Evolutionary conservation across 2,329 filamentous ascomycete species (phyloP), one percentile per base, ranked within the genome.

Genomic region (Calonectria pseudoreteaudii): DNA sequence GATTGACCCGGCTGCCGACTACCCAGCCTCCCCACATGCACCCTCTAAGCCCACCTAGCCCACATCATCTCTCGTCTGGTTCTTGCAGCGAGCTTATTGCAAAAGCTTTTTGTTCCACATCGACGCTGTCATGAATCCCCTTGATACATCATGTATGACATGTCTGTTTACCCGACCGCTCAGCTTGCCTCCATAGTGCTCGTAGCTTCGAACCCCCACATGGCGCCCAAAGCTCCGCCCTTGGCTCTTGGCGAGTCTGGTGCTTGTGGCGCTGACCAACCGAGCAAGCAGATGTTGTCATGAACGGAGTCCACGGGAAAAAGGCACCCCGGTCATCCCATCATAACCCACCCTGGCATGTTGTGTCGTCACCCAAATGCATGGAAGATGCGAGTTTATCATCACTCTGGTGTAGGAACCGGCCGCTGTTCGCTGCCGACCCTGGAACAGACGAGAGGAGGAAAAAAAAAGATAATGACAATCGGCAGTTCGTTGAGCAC

Each of bases 191-290:
- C 41, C 23, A 65, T 10, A 30, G 14, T 23, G 18, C 28, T 65
- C 60, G 41, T 49, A 41, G 36, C 34, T 60, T 28, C 26, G 23
- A 53, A 14, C 50, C 28, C 36, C 60, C 60, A 65, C 60, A 31
- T 62, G 56, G 56, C 16, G 56, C 31, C 34, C 34, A 34, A 9
- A 26, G 41, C 41, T 49, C 60, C 38, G 30, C 28, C 13, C 41
- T 65, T 65, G 23, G 60, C 34, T 8, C 18, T 65, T 65, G 14
- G 28, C 26, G 60, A 26, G 41, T 41, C 56, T 62, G 23, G 56
- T 65, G 60, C 41, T 65, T 47, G 60, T 65, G 60, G 60, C 60
- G 60, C 60, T 44, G 60, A 31, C 60, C 34, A 65, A 49, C 60
- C 60, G 7, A 31, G 30, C 30, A 31, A 18, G 30, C 50, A 44